phyloP scores from a whole-genome alignment of 495 filamentous ascomycete genomes.

The Umbilicaria muhlenbergii region DNA sequence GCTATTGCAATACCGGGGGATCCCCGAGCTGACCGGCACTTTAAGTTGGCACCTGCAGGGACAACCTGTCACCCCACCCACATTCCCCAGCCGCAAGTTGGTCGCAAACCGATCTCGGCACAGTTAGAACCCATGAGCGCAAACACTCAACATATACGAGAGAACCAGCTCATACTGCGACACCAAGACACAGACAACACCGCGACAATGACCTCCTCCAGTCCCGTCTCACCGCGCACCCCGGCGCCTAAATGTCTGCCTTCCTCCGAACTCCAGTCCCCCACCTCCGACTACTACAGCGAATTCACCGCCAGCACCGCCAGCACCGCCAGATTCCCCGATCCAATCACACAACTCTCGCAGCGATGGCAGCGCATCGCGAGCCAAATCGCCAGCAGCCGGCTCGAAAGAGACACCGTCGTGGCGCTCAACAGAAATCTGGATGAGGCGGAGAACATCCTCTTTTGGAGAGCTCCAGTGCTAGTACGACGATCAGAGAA shows the following conservation, averaged over 20 bases:
- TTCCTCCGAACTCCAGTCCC: slow-evolving; percentile 8
- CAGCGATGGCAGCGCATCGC: slow-evolving; percentile 6
- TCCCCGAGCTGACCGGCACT: too few relatives aligned
- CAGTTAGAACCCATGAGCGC: too few relatives aligned
- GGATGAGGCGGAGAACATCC: slow-evolving; percentile 8
- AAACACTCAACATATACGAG: too few relatives aligned
- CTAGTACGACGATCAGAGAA: background rate
- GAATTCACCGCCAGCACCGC: slow-evolving; percentile 5
- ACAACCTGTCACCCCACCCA: too few relatives aligned
- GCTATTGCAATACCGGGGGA: too few relatives aligned
- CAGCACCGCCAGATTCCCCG: background rate
- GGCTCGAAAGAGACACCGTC: background rate
- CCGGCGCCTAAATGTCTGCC: background rate
- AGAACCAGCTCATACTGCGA: too few relatives aligned
- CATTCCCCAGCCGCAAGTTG: too few relatives aligned
- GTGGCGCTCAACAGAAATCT: background rate
- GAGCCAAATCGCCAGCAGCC: slow-evolving; percentile 1
- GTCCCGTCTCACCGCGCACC: too few relatives aligned
- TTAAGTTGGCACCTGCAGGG: too few relatives aligned
- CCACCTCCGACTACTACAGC: slow-evolving; percentile 20
- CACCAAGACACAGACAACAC: too few relatives aligned
- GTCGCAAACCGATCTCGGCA: too few relatives aligned
- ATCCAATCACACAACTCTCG: background rate
- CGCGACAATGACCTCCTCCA: too few relatives aligned
- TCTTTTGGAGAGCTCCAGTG: slow-evolving; percentile 5